A percentile compares a stretch with the other conserved stretches of the same genome.
phyloP scores from a whole-genome alignment of 345 rosid genomes.

The Salix viminalis region DNA sequence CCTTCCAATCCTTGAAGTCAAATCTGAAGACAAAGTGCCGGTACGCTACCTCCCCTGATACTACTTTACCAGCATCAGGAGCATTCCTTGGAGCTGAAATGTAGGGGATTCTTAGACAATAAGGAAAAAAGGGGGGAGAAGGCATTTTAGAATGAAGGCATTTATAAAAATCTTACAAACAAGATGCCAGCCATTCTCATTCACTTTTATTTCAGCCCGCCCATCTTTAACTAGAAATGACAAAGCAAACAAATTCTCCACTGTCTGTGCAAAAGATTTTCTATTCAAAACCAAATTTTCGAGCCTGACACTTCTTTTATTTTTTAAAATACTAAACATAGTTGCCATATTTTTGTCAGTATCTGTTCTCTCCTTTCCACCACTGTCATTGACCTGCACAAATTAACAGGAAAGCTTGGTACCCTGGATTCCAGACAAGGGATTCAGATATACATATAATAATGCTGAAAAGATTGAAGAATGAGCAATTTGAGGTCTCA shows the following conservation, averaged over 20 bases:
- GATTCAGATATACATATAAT: not conserved
- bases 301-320: conserved; percentile 33
- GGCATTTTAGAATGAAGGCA: not conserved
- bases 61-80: conserved; percentile 31
- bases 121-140: not conserved
- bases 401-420: not conserved
- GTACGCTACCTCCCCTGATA: conserved; percentile 29
- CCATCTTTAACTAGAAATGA: conserved; percentile 53
- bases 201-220: conserved; percentile 33
- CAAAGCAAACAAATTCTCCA: conserved; percentile 49
- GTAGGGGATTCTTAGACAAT: not conserved
- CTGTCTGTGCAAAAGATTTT: conserved; percentile 45
- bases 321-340: conserved; percentile 39
- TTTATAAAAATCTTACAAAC: conserved; percentile 33
- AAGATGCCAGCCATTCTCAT: conserved; percentile 34
- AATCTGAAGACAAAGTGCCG: conserved; percentile 46
- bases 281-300: conserved; percentile 39
- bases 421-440: not conserved
- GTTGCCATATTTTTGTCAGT: conserved; percentile 38
- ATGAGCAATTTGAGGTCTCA: not conserved
- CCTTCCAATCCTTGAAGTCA: conserved; percentile 48
- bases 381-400: conserved; percentile 30
- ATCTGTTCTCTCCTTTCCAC: conserved; percentile 14
- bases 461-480: not conserved
- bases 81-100: conserved; percentile 42